Evolutionary conservation across 495 filamentous ascomycete species (phyloP), one percentile per base, ranked within the genome.

Genomic region (Lindgomyces ingoldianus): DNA sequence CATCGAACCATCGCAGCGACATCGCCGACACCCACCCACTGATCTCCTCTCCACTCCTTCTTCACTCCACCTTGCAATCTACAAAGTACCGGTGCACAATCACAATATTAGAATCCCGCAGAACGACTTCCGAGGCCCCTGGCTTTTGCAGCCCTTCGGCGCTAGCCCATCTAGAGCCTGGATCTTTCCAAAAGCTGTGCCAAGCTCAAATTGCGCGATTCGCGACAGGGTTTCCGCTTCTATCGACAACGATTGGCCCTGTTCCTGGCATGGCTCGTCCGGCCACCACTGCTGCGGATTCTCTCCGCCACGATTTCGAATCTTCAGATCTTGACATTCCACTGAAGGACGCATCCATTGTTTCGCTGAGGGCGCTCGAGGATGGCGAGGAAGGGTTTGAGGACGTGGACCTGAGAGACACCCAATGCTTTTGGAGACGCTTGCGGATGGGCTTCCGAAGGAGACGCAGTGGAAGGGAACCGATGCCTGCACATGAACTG

Each of bases 351-450:
- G 65, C 65, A 9, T 41, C 59, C 4, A 63, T 68, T 19, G 59
- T 63, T 10, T 68, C 65, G 26, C 41, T 68, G 27, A 29, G 60
- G 29, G 18, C 65, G n/a, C 60, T 68, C 45, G 65, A 68, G 44
- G 18, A 68, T 68, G 65, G 46, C 50, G 25, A 60, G 27, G 45
- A 55, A 16, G 6, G 6, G 33, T 67, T 36, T n/a, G 42, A 57
- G 18, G 25, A 46, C 21, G 39, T 36, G 8, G 22, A 56, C n/a
- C 36, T 55, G 41, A 45, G 44, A 24, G n/a, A 19, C 3, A 27
- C 14, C 8, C 6, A 25, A 3, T 57, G 24, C 21, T 45, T 61
- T 19, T 67, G 64, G 64, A 52, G 44, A 9, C 57, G 58, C 24
- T 25, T 61, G 12, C 36, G 57, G 10, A 62, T 57, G 50, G 42